Base-by-base conservation (phyloP, 495 filamentous ascomycete genomes). In the Tuber brumale region DNA sequence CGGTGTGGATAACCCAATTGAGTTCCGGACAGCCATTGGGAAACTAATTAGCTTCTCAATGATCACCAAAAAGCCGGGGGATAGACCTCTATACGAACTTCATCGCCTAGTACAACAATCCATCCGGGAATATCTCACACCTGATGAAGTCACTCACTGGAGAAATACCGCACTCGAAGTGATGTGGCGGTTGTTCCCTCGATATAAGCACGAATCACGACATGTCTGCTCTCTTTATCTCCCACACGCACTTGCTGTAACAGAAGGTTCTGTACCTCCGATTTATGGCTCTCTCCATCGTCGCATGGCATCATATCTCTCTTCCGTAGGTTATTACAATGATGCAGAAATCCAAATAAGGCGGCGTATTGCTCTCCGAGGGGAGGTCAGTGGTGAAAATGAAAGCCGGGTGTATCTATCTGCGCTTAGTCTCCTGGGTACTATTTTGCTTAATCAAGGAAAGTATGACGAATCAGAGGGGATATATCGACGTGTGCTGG, bases 381-480 rank as follows among this genome's bases (percentile, higher is more conserved):
- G 48, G 48, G 71, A 35, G 7, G 31, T 73, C 27, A 35, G 18
- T 18, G 43, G 61, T 81, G 76, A 78, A 77, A 57, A 83, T 57
- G 66, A 77, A 82, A 69, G 82, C 82, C 10, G 51, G 76, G 21
- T 43, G 82, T 31, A 75, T 86, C 31, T 83, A 39, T n/a, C 42
- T 18, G 75, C 70, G 1, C 46, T 39, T 31, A 42, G 69, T 51
- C 75, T 74, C n/a, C 61, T 80, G 2, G 77, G 72, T 44, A 0
- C 72, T 14, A n/a, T n/a, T n/a, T n/a, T n/a, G n/a, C n/a, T n/a
- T n/a, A n/a, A n/a, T n/a, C n/a, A n/a, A n/a, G n/a, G n/a, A n/a
- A n/a, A 74, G 5, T 70, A 70, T 31, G n/a, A 41, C 31, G 66
- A 74, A 37, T 72, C 76, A 21, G 41, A 74, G 27, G 61, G 71